Conservation (phyloP, 257 asterid species). For the Ocimum tenuiflorum region DNA sequence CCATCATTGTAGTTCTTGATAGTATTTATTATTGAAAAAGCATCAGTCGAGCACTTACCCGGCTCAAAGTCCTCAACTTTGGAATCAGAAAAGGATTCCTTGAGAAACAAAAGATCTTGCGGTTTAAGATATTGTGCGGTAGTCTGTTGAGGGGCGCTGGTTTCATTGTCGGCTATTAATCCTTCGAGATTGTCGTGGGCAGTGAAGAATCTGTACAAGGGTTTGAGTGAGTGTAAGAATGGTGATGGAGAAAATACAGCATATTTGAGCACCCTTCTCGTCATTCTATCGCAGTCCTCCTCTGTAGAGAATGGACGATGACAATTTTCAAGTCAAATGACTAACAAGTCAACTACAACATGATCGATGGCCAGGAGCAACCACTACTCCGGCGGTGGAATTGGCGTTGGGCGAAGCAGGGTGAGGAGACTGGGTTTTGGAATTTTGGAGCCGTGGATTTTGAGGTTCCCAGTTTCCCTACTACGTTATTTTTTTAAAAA, state of each 20-base stretch:
- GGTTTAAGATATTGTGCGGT: conserved; percentile 31
- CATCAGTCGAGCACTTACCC: conserved; percentile 44
- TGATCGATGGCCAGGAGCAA: too few relatives aligned
- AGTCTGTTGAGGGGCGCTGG: conserved; percentile 19
- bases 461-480: too few relatives aligned
- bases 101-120: conserved; percentile 44
- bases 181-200: conserved; percentile 29
- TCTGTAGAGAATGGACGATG: too few relatives aligned
- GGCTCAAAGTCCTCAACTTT: conserved; percentile 28
- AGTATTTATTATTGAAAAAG: conserved; percentile 37
- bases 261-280: conserved; percentile 29
- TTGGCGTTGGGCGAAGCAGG: too few relatives aligned
- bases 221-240: conserved; percentile 18
- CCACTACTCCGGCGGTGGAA: too few relatives aligned
- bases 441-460: too few relatives aligned
- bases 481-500: too few relatives aligned
- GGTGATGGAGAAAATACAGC: conserved; percentile 29
- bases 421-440: too few relatives aligned
- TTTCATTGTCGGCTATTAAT: conserved; percentile 28
- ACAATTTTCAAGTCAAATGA: too few relatives aligned
- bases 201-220: conserved; percentile 36
- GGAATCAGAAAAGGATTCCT: conserved; percentile 39
- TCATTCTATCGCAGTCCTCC: conserved; percentile 29
- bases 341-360: too few relatives aligned
- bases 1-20: conserved; percentile 43